Percentiles rank a stretch among this genome's conserved stretches.
These are phyloP conservation scores for Xylaria sp. DNA, from an alignment of 2,329 filamentous ascomycete species.

Conservation along the genomic window DNA sequence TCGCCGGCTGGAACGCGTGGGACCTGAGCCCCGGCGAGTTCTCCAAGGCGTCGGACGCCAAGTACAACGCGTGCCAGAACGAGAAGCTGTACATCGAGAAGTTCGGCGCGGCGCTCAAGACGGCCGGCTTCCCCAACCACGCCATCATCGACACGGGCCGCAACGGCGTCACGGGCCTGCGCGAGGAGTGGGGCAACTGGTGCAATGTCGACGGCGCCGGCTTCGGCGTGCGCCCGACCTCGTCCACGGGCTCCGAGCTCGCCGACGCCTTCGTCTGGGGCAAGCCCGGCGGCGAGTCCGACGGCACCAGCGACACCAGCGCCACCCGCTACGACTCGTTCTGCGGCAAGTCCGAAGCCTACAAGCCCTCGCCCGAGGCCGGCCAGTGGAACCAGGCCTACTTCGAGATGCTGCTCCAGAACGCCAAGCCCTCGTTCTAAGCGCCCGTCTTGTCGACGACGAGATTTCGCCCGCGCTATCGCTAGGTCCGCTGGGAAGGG, in stretches of 20 bases:
- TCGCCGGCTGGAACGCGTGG: constrained; percentile 62
- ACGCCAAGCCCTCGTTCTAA: constrained; percentile 58
- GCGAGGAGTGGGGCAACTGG: constrained; percentile 62
- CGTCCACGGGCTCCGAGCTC: constrained; percentile 57
- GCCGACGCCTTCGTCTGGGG: constrained; percentile 68
- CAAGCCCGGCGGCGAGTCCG: constrained; percentile 63
- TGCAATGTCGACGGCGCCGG: constrained; percentile 65
- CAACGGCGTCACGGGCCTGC: constrained; percentile 56
- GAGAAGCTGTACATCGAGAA: constrained; percentile 65
- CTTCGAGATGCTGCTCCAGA: constrained; percentile 62
- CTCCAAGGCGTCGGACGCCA: constrained; percentile 44
- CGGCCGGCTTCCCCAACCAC: constrained; percentile 51
- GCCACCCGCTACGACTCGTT: constrained; percentile 57
- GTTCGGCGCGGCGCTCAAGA: constrained; percentile 68
- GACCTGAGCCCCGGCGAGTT: constrained; percentile 43
- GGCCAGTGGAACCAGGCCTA: constrained; percentile 71
- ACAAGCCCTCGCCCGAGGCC: constrained; percentile 73
- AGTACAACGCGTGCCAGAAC: constrained; percentile 59
- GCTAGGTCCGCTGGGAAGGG: constrained; percentile 7
- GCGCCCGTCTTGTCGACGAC: neutral
- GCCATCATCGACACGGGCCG: constrained; percentile 45
- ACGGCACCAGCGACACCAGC: constrained; percentile 47
- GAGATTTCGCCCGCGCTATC: neutral
- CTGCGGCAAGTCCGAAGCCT: constrained; percentile 60
- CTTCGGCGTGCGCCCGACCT: constrained; percentile 62